Conservation (phyloP, 2,329 filamentous ascomycete genomes). For the Paecilomyces dactylethromorphus region DNA sequence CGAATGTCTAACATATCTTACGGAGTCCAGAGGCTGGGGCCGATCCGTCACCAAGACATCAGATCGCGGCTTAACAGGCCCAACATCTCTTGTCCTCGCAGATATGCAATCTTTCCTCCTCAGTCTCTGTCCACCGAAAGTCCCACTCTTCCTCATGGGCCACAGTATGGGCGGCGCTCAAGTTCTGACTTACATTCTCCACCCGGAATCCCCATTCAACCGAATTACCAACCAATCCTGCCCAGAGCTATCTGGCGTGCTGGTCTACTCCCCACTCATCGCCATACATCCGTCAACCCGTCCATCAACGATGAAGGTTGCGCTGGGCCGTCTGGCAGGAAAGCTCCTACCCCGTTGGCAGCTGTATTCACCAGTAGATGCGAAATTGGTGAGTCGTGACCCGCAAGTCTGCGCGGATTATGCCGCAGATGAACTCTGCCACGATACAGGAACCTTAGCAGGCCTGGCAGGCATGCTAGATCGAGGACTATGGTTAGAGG, state of each 20-base stretch:
- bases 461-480: conserved; percentile 72
- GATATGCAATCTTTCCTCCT: conserved; percentile 74
- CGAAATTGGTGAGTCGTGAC: conserved; percentile 62
- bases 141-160: conserved; percentile 70
- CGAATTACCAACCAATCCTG: conserved; percentile 15
- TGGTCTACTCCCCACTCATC: conserved; percentile 74
- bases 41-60: conserved; percentile 56
- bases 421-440: conserved; percentile 62
- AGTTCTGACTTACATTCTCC: conserved; percentile 54
- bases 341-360: conserved; percentile 62
- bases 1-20: neutral
- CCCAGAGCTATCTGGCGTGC: conserved; percentile 48
- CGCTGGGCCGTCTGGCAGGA: conserved; percentile 60
- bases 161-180: conserved; percentile 89
- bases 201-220: conserved; percentile 20
- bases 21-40: conserved; percentile 63
- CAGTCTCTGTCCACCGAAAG: conserved; percentile 45
- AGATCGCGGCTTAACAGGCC: conserved; percentile 66
- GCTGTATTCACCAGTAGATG: conserved; percentile 59
- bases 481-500: conserved; percentile 56
- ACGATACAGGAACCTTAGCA: conserved; percentile 81
- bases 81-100: conserved; percentile 63
- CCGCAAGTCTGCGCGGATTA: conserved; percentile 55
- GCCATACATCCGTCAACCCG: conserved; percentile 60
- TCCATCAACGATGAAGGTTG: conserved; percentile 58